These are phyloP conservation scores for Chaetomidium leptoderma DNA, from an alignment of 495 filamentous ascomycete genomes.

Conservation along the genomic window DNA sequence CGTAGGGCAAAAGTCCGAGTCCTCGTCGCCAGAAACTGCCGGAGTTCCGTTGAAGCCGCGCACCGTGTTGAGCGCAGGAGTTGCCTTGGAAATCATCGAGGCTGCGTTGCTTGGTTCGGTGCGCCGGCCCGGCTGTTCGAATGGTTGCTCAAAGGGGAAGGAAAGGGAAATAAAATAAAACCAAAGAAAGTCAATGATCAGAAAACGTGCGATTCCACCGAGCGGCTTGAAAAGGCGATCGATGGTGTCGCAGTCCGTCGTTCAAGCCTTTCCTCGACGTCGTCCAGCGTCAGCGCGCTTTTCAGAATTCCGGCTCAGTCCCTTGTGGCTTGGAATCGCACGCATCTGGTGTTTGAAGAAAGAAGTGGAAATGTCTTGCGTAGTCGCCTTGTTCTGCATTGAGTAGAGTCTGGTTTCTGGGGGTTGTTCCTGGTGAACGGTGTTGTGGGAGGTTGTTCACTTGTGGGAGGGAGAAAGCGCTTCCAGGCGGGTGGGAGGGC, in stretches of 20 bases:
- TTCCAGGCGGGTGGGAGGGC: slow-evolving; percentile 8
- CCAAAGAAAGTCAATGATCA: slow-evolving; percentile 1
- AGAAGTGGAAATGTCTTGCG: slow-evolving; percentile 40
- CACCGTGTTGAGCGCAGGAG: slow-evolving; percentile 66
- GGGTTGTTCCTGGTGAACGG: slow-evolving; percentile 2
- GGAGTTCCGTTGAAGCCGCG: slow-evolving; percentile 72
- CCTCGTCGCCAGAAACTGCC: slow-evolving; percentile 77
- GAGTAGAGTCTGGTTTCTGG: slow-evolving; percentile 18
- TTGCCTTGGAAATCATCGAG: slow-evolving; percentile 43
- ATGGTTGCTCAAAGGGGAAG: background rate
- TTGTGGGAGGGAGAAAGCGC: slow-evolving; percentile 18
- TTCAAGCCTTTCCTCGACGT: slow-evolving; percentile 48
- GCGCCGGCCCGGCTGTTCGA: background rate
- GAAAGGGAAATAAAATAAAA: background rate
- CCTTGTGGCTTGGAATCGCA: slow-evolving; percentile 36
- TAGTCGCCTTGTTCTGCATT: slow-evolving; percentile 47
- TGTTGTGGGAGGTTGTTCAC: background rate
- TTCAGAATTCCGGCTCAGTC: slow-evolving; percentile 38
- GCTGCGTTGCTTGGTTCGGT: slow-evolving; percentile 10
- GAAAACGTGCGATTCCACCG: slow-evolving; percentile 8
- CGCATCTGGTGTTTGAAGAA: slow-evolving; percentile 49
- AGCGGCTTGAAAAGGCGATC: background rate
- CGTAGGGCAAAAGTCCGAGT: slow-evolving; percentile 60
- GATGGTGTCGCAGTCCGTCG: slow-evolving; percentile 9
- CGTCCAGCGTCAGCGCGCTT: slow-evolving; percentile 47